A percentile compares a stretch with the other conserved stretches of the same genome.
phyloP scores from a whole-genome alignment of 1,284 basidiomycete genomes.

The Trichosporon inkin region DNA sequence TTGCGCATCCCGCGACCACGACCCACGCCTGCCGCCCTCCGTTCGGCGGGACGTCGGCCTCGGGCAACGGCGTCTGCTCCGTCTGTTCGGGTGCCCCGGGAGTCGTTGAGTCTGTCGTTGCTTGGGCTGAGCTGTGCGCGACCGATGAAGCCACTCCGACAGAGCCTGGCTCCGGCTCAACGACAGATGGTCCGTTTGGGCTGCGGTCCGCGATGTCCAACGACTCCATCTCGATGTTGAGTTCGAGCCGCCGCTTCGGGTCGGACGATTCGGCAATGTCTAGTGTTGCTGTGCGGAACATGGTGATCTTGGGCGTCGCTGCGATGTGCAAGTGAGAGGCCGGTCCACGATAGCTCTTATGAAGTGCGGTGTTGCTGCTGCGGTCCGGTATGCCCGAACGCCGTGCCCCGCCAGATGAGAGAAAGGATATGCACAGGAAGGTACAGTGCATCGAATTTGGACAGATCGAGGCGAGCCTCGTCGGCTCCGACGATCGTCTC shows the following conservation, averaged over 20 bases:
- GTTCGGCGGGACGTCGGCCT: conserved; percentile 13
- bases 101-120: neutral
- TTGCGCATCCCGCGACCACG: conserved; percentile 2
- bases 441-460: too few relatives aligned
- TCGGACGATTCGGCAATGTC: neutral
- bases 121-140: neutral
- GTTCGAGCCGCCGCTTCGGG: neutral
- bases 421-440: too few relatives aligned
- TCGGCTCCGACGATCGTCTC: too few relatives aligned
- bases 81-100: neutral
- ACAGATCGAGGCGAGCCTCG: too few relatives aligned
- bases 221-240: neutral
- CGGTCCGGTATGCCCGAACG: too few relatives aligned
- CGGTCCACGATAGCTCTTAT: too few relatives aligned
- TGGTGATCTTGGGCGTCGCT: neutral
- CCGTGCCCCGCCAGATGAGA: too few relatives aligned
- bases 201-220: neutral
- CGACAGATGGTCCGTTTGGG: neutral
- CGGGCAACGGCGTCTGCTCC: conserved; percentile 8
- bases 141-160: neutral
- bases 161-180: neutral
- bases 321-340: too few relatives aligned
- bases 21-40: conserved; percentile 15
- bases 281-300: neutral
- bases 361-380: too few relatives aligned